Evolutionary conservation across 2,329 filamentous ascomycete genomes (phyloP), one percentile per base, ranked within the genome.

Genomic region (Colletotrichum filicis): DNA sequence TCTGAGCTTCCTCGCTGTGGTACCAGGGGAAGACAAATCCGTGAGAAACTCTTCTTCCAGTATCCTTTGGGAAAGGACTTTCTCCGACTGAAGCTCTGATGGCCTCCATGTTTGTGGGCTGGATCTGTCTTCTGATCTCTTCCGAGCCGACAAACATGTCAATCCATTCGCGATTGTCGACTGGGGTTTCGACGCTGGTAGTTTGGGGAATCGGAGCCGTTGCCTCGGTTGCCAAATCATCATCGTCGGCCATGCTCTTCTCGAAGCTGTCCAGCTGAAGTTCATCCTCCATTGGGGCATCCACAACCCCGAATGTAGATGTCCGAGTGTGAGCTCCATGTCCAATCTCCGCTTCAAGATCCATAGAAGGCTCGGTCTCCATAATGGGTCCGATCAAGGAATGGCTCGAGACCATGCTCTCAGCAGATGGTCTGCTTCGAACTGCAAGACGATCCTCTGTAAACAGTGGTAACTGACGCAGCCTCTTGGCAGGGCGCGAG

Each of bases 61-160:
- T 69, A 11, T 22, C 2, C 53, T 55, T 68, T 8, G 69, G 66
- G n/a, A 64, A 72, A 4, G 66, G 69, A 11, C 66, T 59, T 14
- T 49, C 56, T 6, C 24, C 24, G 11, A 64, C 32, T 5, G 24
- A 24, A 16, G 26, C 53, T 30, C n/a, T 59, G n/a, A 37, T n/a
- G 12, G 49, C 26, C 42, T 64, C 32, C 19, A 69, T 59, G 11
- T 58, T 61, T 5, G 56, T 35, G 19, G 11, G n/a, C 46, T 63
- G 26, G 5, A 26, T 53, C 24, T 56, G 9, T 28, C 16, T 14
- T 49, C 19, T n/a, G 19, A 49, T 49, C 7, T 49, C 42, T 49
- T 49, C 42, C 7, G 42, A 49, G 42, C 42, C 42, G 42, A 49
- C 42, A 49, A 49, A 49, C 42, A 49, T 49, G 42, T 49, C 42